A percentile compares a stretch with the other conserved stretches of the same genome.
These are phyloP conservation scores for Chondrostereum purpureum DNA, from an alignment of 1,284 basidiomycete genomes.

Conservation along the genomic window DNA sequence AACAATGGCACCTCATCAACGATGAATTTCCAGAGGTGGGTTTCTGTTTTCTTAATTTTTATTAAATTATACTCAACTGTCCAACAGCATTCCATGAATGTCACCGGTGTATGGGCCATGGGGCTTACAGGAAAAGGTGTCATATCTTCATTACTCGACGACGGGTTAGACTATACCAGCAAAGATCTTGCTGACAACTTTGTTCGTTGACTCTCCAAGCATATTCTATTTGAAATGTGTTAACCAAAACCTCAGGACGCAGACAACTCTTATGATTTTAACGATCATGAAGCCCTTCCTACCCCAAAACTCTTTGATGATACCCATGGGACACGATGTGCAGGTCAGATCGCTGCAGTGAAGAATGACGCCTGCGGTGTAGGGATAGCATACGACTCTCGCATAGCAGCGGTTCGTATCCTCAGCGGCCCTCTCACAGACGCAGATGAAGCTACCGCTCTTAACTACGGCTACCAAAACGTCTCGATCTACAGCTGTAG, in stretches of 20 bases:
- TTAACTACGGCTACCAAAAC: constrained; percentile 92
- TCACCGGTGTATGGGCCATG: constrained; percentile 78
- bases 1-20: constrained; percentile 94
- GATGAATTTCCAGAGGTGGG: constrained; percentile 48
- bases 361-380: constrained; percentile 95
- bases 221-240: constrained; percentile 9
- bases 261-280: constrained; percentile 93
- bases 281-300: constrained; percentile 86
- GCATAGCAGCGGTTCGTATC: constrained; percentile 92
- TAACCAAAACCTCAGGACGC: constrained; percentile 56
- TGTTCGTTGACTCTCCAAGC: constrained; percentile 45
- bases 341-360: constrained; percentile 96
- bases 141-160: constrained; percentile 89
- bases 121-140: constrained; percentile 85
- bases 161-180: constrained; percentile 89
- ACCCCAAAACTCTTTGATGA: constrained; percentile 88
- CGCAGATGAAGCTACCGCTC: constrained; percentile 93
- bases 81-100: constrained; percentile 73
- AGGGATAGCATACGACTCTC: constrained; percentile 89
- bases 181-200: constrained; percentile 89
- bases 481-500: constrained; percentile 95
- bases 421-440: constrained; percentile 96
- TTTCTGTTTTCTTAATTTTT: too few species aligned
- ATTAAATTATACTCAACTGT: background rate
- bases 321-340: constrained; percentile 96